phyloP scores from a whole-genome alignment of 495 filamentous ascomycete genomes.

The Daldinia childiae region DNA sequence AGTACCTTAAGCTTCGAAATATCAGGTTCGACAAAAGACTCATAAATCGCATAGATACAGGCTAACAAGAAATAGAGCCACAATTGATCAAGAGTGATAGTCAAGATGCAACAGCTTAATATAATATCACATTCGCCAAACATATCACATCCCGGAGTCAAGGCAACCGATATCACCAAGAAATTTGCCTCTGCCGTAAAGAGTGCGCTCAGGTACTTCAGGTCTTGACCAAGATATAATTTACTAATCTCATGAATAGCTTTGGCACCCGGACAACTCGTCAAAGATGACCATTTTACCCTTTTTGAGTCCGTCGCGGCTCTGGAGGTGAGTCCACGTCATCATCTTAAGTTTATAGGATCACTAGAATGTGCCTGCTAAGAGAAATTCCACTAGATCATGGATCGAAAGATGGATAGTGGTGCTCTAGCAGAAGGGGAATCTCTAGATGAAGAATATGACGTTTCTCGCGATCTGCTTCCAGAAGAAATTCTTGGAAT shows the following conservation, averaged over 20 bases:
- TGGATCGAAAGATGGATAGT: slow-evolving; percentile 99
- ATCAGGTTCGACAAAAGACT: slow-evolving; percentile 8
- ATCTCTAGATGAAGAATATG: slow-evolving; percentile 85
- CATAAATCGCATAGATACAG: neutral
- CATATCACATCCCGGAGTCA: slow-evolving; percentile 58
- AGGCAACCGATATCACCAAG: slow-evolving; percentile 78
- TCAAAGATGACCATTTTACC: slow-evolving; percentile 94
- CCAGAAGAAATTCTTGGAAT: slow-evolving; percentile 88
- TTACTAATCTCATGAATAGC: slow-evolving; percentile 58
- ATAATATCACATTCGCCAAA: slow-evolving; percentile 43
- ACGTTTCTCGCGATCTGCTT: slow-evolving; percentile 71
- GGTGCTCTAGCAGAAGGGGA: slow-evolving; percentile 80
- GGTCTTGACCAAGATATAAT: neutral
- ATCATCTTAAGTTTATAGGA: neutral
- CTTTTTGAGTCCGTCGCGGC: slow-evolving; percentile 94
- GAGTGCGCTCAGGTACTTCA: slow-evolving; percentile 55
- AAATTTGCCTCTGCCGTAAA: slow-evolving; percentile 75
- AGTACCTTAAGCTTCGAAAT: neutral
- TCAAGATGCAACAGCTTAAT: slow-evolving; percentile 39
- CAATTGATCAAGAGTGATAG: slow-evolving; percentile 4
- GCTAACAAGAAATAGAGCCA: slow-evolving; percentile 1
- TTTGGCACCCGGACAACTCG: slow-evolving; percentile 78
- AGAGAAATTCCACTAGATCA: slow-evolving; percentile 69
- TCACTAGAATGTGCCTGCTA: slow-evolving; percentile 8
- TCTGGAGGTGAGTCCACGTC: slow-evolving; percentile 76